phyloP scores from a whole-genome alignment of 2,329 filamentous ascomycete genomes.

The Rutstroemia sp. region DNA sequence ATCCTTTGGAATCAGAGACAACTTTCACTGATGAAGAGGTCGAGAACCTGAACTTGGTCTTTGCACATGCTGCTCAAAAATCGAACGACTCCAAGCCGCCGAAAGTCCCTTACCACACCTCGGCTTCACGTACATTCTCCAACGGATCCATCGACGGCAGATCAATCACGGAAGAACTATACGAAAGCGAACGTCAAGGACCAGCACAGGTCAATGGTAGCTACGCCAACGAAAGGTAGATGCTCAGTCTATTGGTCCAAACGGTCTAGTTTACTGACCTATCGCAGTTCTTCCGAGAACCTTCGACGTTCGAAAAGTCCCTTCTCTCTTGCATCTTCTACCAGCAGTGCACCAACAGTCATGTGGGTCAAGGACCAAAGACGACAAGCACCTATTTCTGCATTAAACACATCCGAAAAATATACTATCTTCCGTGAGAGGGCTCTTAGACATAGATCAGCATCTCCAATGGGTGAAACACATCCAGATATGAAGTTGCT shows the following conservation, averaged over 20 bases:
- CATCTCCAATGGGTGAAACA: conserved; percentile 30
- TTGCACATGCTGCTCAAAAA: conserved; percentile 29
- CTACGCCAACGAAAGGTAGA: conserved; percentile 33
- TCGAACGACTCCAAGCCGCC: conserved; percentile 30
- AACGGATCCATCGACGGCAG: conserved; percentile 48
- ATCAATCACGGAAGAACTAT: conserved; percentile 41
- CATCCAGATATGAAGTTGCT: conserved; percentile 56
- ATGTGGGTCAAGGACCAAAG: conserved; percentile 32
- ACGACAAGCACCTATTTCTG: conserved; percentile 28
- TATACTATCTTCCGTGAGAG: conserved; percentile 33
- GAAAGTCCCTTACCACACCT: conserved; percentile 32
- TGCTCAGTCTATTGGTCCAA: neutral
- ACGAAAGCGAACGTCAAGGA: conserved; percentile 31
- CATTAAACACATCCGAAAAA: conserved; percentile 29
- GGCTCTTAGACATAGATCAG: conserved; percentile 34
- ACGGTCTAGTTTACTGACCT: neutral
- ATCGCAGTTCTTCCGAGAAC: conserved; percentile 23
- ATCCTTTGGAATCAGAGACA: conserved; percentile 28
- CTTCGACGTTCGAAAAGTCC: conserved; percentile 23
- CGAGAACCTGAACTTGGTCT: conserved; percentile 45
- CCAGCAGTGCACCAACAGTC: conserved; percentile 27
- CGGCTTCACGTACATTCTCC: conserved; percentile 42
- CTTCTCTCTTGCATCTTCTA: conserved; percentile 15
- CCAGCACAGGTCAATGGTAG: conserved; percentile 30
- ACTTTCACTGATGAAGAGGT: conserved; percentile 47